phyloP scores from a whole-genome alignment of 805 yeast species.

The Vanderwaltozyma verrucispora region DNA sequence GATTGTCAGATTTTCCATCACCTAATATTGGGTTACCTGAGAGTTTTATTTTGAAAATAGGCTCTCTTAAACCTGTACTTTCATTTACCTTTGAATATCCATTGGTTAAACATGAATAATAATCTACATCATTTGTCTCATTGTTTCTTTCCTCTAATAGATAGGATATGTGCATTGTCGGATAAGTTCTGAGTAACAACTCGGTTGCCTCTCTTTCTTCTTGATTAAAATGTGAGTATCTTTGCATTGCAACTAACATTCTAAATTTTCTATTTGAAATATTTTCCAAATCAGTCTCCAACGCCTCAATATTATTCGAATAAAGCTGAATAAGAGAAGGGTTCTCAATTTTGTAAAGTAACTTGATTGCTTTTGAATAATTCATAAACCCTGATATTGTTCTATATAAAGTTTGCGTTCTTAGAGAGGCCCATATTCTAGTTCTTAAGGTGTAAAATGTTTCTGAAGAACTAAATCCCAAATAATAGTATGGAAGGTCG shows the following conservation, averaged over 20 bases:
- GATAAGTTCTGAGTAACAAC: slow-evolving; percentile 60
- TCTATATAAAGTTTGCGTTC: slow-evolving; percentile 75
- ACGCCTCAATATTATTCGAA: slow-evolving; percentile 40
- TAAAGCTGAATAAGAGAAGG: slow-evolving; percentile 40
- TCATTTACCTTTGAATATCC: slow-evolving; percentile 45
- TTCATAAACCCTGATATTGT: slow-evolving; percentile 80
- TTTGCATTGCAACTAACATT: slow-evolving; percentile 80
- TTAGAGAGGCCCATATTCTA: slow-evolving; percentile 76
- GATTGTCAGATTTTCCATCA: slow-evolving; percentile 95
- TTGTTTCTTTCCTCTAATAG: slow-evolving; percentile 36
- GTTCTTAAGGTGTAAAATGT: slow-evolving; percentile 60
- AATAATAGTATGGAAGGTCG: slow-evolving; percentile 59
- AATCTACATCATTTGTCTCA: slow-evolving; percentile 19
- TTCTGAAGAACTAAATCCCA: slow-evolving; percentile 61
- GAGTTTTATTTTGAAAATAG: slow-evolving; percentile 54
- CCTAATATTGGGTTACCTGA: slow-evolving; percentile 95
- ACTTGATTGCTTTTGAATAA: slow-evolving; percentile 60
- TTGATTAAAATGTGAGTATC: slow-evolving; percentile 51
- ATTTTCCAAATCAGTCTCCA: slow-evolving; percentile 54
- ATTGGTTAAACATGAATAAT: slow-evolving; percentile 61
- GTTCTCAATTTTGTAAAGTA: slow-evolving; percentile 58
- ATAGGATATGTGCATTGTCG: slow-evolving; percentile 48
- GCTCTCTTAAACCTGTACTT: slow-evolving; percentile 50
- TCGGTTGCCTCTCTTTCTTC: slow-evolving; percentile 62
- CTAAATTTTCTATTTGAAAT: slow-evolving; percentile 75